Conservation (phyloP, 768 basidiomycete species). For the Macrolepiota albuminosa region DNA sequence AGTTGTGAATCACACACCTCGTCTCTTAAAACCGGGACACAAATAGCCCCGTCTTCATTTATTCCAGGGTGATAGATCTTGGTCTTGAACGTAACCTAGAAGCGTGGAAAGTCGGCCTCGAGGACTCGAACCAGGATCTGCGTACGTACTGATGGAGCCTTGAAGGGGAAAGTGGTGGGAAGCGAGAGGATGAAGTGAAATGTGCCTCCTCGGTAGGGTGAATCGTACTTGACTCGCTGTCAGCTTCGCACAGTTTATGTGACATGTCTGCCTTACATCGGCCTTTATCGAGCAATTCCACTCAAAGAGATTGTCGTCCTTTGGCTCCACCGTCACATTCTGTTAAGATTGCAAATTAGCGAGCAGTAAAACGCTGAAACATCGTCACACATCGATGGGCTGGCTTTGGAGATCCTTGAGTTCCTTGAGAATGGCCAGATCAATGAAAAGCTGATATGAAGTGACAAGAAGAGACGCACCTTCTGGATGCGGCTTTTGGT, state of each 20-base stretch:
- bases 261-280: constrained; percentile 39
- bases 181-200: constrained; percentile 72
- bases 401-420: constrained; percentile 52
- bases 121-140: background rate
- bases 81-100: constrained; percentile 59
- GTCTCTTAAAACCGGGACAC: constrained; percentile 79
- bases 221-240: constrained; percentile 48
- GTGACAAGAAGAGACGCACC: constrained; percentile 30
- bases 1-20: constrained; percentile 48
- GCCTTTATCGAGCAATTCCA: constrained; percentile 81
- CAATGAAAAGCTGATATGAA: background rate
- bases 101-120: constrained; percentile 9
- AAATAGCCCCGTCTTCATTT: constrained; percentile 84
- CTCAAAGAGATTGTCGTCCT: constrained; percentile 68
- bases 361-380: constrained; percentile 10
- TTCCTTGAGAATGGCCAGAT: constrained; percentile 45
- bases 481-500: constrained; percentile 66
- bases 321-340: constrained; percentile 58
- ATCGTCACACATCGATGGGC: constrained; percentile 53
- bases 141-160: constrained; percentile 63
- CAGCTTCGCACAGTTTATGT: background rate
- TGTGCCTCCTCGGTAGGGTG: constrained; percentile 79
- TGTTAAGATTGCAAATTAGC: constrained; percentile 22
- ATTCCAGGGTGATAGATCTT: constrained; percentile 91
- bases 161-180: constrained; percentile 84